Evolutionary conservation across 352 stramenopile genomes (phyloP).

Genomic region (Phytophthora cryptogea): DNA sequence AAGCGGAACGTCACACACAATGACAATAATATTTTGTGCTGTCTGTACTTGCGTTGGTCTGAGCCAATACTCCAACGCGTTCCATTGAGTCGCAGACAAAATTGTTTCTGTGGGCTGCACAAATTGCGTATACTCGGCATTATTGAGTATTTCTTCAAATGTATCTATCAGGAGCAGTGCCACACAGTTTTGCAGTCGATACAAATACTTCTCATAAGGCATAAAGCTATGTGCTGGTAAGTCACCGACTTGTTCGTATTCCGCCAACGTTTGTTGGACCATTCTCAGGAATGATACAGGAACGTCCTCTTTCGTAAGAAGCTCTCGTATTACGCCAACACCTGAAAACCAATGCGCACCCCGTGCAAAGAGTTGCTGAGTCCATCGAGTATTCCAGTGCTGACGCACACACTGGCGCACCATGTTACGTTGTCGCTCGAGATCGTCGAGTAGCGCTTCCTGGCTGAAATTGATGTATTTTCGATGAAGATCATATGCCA

Average conservation of each 20-base stretch:
- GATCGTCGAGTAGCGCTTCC: background rate
- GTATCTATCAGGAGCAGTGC: conserved; percentile 50
- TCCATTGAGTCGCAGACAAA: conserved; percentile 40
- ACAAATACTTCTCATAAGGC: conserved; percentile 32
- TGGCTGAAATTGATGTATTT: conserved; percentile 20
- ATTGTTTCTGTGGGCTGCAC: conserved; percentile 35
- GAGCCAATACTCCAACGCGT: conserved; percentile 36
- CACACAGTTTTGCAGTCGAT: conserved; percentile 27
- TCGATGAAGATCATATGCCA: conserved; percentile 42
- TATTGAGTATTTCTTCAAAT: conserved; percentile 35
- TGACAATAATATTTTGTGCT: conserved; percentile 31
- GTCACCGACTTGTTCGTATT: conserved; percentile 51
- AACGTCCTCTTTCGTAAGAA: conserved; percentile 39
- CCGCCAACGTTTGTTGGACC: conserved; percentile 33
- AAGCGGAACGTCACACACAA: conserved; percentile 65
- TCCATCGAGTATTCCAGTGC: conserved; percentile 46
- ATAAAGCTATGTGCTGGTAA: conserved; percentile 3
- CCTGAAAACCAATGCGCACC: conserved; percentile 50
- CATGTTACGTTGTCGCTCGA: conserved; percentile 13
- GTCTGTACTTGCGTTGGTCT: background rate
- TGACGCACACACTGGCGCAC: conserved; percentile 46
- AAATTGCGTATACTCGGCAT: conserved; percentile 23
- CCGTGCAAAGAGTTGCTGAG: conserved; percentile 35
- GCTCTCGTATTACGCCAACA: conserved; percentile 40
- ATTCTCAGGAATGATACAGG: conserved; percentile 36